Percentiles rank a stretch among this genome's conserved stretches.
These are phyloP conservation scores for Huntiella abstrusa DNA, from an alignment of 2,329 filamentous ascomycete species.

Conservation along the genomic window DNA sequence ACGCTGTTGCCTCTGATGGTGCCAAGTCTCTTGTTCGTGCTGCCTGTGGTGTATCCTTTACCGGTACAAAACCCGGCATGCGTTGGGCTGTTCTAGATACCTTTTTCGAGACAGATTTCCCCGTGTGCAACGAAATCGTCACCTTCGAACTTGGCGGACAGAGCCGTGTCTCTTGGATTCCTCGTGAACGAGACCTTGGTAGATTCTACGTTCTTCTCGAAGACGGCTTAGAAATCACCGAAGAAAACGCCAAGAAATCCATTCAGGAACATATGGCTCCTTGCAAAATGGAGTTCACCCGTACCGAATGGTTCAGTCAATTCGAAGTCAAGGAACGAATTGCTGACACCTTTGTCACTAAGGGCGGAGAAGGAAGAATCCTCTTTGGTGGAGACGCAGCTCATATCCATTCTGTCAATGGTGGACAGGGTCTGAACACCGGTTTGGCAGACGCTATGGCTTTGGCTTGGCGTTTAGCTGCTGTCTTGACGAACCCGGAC, in stretches of 20 bases:
- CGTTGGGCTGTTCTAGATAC: conserved; percentile 29
- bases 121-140: conserved; percentile 26
- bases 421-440: conserved; percentile 39
- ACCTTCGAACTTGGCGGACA: conserved; percentile 27
- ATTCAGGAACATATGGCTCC: conserved; percentile 27
- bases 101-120: conserved; percentile 31
- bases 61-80: conserved; percentile 30
- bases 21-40: conserved; percentile 28
- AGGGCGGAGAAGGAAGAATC: conserved; percentile 21
- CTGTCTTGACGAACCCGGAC: conserved; percentile 14
- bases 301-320: conserved; percentile 31
- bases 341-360: conserved; percentile 18
- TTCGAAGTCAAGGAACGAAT: conserved; percentile 23
- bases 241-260: conserved; percentile 17
- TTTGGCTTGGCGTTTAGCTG: conserved; percentile 31
- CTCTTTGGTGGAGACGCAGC: conserved; percentile 37
- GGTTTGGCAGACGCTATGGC: conserved; percentile 37
- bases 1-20: conserved; percentile 33
- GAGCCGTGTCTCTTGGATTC: conserved; percentile 29
- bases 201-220: conserved; percentile 25
- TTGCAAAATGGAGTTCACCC: conserved; percentile 23
- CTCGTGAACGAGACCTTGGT: conserved; percentile 24
- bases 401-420: conserved; percentile 36
- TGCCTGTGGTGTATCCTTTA: conserved; percentile 22
- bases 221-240: conserved; percentile 22